Percentiles rank a stretch among this genome's conserved stretches.
phyloP scores from a whole-genome alignment of 164 flowering plant genomes.

The Nymphaea thermarum region DNA sequence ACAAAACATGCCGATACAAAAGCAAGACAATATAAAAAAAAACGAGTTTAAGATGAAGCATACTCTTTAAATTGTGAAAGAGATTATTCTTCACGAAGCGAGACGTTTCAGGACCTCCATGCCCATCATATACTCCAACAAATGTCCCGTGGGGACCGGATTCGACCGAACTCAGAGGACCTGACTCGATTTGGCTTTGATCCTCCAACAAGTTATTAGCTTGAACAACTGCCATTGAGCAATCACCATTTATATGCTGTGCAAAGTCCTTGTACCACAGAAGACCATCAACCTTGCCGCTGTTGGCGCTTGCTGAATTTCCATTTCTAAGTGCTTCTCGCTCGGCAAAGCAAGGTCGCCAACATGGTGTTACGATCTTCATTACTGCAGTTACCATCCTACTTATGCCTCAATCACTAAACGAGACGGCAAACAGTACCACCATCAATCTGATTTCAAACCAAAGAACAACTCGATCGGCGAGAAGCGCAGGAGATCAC shows the following conservation, averaged over 20 bases:
- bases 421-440: background rate
- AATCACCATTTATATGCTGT: conserved; percentile 65
- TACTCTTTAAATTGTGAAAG: conserved; percentile 66
- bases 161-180: conserved; percentile 55
- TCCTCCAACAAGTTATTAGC: conserved; percentile 77
- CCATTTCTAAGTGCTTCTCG: conserved; percentile 25
- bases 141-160: conserved; percentile 76
- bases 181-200: conserved; percentile 77
- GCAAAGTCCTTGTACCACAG: conserved; percentile 83
- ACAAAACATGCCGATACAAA: too few relatives aligned
- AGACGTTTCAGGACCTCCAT: conserved; percentile 92
- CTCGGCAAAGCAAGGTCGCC: conserved; percentile 41
- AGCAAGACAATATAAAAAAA: too few relatives aligned
- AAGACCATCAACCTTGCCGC: conserved; percentile 47
- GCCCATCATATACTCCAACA: conserved; percentile 91
- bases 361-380: conserved; percentile 60
- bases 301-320: conserved; percentile 22
- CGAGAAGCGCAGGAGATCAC: too few relatives aligned
- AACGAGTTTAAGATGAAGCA: conserved; percentile 3
- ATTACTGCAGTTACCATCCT: conserved; percentile 4
- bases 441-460: background rate
- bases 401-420: background rate
- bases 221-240: conserved; percentile 85
- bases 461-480: background rate
- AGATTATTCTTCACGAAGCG: conserved; percentile 54